Conservation (phyloP, 2,329 filamentous ascomycete genomes). For the Paraphaeosphaeria sporulosa region DNA sequence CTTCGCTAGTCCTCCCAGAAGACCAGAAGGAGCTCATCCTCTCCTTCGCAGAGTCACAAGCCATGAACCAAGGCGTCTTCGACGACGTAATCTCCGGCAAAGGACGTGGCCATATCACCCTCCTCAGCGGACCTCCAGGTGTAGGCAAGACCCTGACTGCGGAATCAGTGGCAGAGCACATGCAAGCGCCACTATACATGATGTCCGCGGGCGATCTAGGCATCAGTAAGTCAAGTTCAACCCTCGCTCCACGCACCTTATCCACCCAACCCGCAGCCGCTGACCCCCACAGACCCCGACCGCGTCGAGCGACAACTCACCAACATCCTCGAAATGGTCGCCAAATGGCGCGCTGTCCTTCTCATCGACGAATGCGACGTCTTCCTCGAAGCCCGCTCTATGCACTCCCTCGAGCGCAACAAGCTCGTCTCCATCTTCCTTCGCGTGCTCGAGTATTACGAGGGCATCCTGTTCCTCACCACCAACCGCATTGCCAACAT, state of each 20-base stretch:
- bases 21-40: conserved; percentile 73
- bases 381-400: conserved; percentile 62
- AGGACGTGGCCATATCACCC: no score
- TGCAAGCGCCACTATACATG: conserved; percentile 82
- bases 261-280: not conserved
- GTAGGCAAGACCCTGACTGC: conserved; percentile 87
- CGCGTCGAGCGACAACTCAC: conserved; percentile 56
- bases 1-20: conserved; percentile 74
- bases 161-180: conserved; percentile 84
- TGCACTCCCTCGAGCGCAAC: conserved; percentile 45
- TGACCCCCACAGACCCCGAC: conserved; percentile 27
- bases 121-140: conserved; percentile 83
- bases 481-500: conserved; percentile 47
- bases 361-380: conserved; percentile 67
- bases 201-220: no score
- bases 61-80: conserved; percentile 76
- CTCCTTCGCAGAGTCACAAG: conserved; percentile 81
- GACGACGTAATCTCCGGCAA: conserved; percentile 76
- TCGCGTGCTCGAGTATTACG: conserved; percentile 44
- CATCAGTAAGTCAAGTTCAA: no score
- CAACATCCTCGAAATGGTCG: conserved; percentile 57
- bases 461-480: conserved; percentile 48
- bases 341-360: conserved; percentile 60
- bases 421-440: conserved; percentile 50
- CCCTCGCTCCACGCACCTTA: no score